These are phyloP conservation scores for Boletus pseudo-olivaceus DNA, from an alignment of 768 basidiomycete genomes.

Conservation along the genomic window DNA sequence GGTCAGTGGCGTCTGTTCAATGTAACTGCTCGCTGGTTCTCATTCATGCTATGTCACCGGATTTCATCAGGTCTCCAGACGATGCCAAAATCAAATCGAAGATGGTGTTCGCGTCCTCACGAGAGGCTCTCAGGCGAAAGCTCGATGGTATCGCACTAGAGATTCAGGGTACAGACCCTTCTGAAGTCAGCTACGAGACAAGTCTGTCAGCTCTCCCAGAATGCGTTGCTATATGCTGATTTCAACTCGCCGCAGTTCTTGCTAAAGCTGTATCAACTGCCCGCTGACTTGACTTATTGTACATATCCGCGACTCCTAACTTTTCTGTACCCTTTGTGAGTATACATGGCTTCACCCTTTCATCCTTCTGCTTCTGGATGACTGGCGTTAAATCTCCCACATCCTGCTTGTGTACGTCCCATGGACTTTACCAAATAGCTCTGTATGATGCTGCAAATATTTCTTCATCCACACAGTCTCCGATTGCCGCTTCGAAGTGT, in stretches of 20 bases:
- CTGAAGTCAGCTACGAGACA: constrained; percentile 67
- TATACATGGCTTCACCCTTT: constrained; percentile 2
- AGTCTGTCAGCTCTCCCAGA: constrained; percentile 42
- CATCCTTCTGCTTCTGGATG: not conserved
- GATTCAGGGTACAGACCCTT: constrained; percentile 78
- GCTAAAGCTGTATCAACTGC: constrained; percentile 5
- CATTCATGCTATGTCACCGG: not conserved
- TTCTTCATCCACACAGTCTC: not conserved
- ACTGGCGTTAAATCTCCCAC: not conserved
- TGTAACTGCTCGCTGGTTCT: not conserved
- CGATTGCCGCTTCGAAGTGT: not conserved
- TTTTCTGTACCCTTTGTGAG: constrained; percentile 12
- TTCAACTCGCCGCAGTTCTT: constrained; percentile 7
- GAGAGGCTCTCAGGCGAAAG: constrained; percentile 68
- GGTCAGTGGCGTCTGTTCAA: constrained; percentile 54
- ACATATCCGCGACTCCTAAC: constrained; percentile 2
- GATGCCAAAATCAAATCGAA: constrained; percentile 79
- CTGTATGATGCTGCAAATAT: constrained; percentile 8
- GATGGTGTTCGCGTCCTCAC: constrained; percentile 95
- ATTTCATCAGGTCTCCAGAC: constrained; percentile 77
- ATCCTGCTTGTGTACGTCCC: not conserved
- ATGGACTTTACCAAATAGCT: constrained; percentile 4
- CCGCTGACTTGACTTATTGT: constrained; percentile 17
- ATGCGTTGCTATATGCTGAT: constrained; percentile 4
- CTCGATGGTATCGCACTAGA: constrained; percentile 81